These are phyloP conservation scores for Echinochloa phyllopogon DNA, from an alignment of 176 grass and related monocot species.

Conservation along the genomic window DNA sequence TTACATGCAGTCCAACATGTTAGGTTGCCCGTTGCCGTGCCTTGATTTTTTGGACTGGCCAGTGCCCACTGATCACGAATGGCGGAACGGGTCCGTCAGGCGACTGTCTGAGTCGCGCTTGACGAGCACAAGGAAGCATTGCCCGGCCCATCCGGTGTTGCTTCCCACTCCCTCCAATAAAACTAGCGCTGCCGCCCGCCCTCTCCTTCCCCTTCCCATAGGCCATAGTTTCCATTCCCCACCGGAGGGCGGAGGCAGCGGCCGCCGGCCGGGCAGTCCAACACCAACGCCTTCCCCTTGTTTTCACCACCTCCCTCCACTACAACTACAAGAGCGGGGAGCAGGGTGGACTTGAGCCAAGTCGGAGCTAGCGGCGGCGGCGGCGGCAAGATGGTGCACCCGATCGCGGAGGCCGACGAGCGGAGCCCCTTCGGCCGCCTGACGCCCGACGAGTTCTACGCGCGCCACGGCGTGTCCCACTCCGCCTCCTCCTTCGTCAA, in stretches of 20 bases:
- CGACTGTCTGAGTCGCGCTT: too few relatives aligned
- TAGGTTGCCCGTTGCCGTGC: too few relatives aligned
- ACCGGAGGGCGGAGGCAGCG: not conserved
- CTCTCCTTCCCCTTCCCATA: not conserved
- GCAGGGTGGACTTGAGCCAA: not conserved
- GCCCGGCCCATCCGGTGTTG: not conserved
- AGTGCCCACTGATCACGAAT: too few relatives aligned
- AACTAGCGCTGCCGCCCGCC: not conserved
- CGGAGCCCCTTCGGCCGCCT: conserved; percentile 61
- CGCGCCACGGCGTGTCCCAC: conserved; percentile 67
- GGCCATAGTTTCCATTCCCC: not conserved
- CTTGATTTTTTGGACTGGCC: too few relatives aligned
- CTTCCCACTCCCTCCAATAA: not conserved
- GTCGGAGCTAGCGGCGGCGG: not conserved
- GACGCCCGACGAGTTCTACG: conserved; percentile 74
- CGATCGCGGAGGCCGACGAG: conserved; percentile 83
- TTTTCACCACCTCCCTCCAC: not conserved
- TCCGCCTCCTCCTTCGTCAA: conserved; percentile 79
- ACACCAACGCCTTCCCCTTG: not conserved
- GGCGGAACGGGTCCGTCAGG: too few relatives aligned
- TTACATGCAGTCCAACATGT: too few relatives aligned
- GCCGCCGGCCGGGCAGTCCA: not conserved
- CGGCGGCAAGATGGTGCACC: conserved; percentile 47
- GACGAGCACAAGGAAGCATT: too few relatives aligned
- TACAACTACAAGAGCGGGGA: not conserved